Percentiles rank a stretch among this genome's conserved stretches.
phyloP scores from a whole-genome alignment of 306 rosid species.

The Quercus alba region DNA sequence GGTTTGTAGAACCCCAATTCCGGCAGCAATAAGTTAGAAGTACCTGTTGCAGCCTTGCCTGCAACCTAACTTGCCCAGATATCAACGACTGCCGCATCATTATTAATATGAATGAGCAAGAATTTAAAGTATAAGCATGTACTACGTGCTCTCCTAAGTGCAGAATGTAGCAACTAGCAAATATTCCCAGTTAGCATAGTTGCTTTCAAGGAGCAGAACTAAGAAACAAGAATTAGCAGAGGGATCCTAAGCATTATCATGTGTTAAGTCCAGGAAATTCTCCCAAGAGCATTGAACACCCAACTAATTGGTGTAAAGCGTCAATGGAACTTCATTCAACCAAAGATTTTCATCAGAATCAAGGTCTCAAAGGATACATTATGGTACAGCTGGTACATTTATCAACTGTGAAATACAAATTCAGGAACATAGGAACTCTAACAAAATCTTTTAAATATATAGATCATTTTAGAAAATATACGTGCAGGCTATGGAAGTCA shows the following conservation, averaged over 20 bases:
- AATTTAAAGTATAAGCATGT: neutral
- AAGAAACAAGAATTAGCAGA: neutral
- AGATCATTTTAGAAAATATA: slow-evolving; percentile 47
- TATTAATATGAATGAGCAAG: too few species aligned
- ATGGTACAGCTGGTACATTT: slow-evolving; percentile 21
- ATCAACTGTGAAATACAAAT: slow-evolving; percentile 9
- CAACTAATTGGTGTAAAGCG: neutral
- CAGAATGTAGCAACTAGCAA: too few species aligned
- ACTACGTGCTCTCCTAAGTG: too few species aligned
- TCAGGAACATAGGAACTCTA: slow-evolving; percentile 10
- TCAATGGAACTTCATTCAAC: neutral
- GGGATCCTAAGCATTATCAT: neutral
- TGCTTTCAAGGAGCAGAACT: neutral
- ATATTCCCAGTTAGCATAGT: too few species aligned
- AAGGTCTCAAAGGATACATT: neutral
- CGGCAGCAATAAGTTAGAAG: neutral
- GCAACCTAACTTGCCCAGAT: neutral
- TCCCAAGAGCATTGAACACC: neutral
- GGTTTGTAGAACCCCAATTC: too few species aligned
- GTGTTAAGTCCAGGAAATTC: neutral
- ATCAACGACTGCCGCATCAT: neutral
- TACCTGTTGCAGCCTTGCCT: neutral
- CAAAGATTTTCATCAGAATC: slow-evolving; percentile 4
- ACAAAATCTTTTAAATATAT: neutral
- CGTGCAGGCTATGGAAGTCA: slow-evolving; percentile 56